Evolutionary conservation across 257 asterid genomes (phyloP).

Genomic region (Solanum arcanum): DNA sequence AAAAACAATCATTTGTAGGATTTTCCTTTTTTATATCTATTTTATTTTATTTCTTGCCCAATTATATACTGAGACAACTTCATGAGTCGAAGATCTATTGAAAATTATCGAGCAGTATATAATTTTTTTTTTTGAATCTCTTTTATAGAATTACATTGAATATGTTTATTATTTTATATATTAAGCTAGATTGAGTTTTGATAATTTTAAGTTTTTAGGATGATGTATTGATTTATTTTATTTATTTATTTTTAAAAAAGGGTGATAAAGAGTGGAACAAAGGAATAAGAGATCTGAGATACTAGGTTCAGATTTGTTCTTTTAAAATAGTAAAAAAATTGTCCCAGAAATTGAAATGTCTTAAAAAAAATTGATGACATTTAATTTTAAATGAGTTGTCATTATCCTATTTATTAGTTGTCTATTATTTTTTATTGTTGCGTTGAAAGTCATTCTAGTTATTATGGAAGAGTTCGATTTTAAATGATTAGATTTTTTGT

Average conservation of each 20-base stretch:
- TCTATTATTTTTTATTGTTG: not conserved
- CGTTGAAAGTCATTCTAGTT: not conserved
- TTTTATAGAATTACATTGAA: not conserved
- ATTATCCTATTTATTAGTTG: not conserved
- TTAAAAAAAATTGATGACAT: not conserved
- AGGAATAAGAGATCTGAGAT: not conserved
- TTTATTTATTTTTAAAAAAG: not conserved
- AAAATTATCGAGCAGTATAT: not conserved
- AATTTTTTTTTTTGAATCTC: fast-evolving
- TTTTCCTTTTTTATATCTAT: not conserved
- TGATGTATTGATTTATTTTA: not conserved
- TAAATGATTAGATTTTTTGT: not conserved
- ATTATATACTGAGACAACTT: not conserved
- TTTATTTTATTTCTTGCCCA: not conserved
- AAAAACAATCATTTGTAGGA: not conserved
- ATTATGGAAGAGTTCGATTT: not conserved
- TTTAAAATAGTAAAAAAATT: not conserved
- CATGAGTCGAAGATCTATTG: not conserved
- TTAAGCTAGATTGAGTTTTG: not conserved
- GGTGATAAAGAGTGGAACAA: not conserved
- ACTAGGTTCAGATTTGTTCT: not conserved
- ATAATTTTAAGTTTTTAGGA: not conserved
- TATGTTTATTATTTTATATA: not conserved
- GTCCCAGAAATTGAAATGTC: not conserved
- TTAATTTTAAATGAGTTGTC: not conserved